A percentile compares a stretch with the other conserved stretches of the same genome.
phyloP scores from a whole-genome alignment of 2,329 filamentous ascomycete species.

The Trichophyton rubrum region DNA sequence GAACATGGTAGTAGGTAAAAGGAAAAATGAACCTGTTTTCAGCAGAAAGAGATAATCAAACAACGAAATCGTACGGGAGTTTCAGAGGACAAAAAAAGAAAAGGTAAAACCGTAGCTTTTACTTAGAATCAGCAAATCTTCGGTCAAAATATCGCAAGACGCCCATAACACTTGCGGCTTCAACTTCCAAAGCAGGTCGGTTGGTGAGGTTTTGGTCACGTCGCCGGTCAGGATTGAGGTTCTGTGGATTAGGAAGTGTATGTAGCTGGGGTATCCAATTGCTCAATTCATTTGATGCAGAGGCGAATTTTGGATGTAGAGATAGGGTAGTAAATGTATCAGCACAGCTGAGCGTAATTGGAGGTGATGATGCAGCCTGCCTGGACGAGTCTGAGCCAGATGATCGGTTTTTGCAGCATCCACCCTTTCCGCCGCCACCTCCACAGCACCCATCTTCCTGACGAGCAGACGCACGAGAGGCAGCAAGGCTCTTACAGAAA shows the following conservation, averaged over 20 bases:
- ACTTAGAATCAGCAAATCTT: conserved; percentile 43
- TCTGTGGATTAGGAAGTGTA: conserved; percentile 37
- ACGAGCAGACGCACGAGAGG: conserved; percentile 35
- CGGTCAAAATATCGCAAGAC: conserved; percentile 73
- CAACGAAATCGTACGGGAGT: neutral
- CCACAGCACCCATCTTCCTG: conserved; percentile 37
- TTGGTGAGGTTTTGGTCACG: conserved; percentile 14
- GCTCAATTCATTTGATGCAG: conserved; percentile 60
- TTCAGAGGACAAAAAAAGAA: neutral
- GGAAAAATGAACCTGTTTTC: neutral
- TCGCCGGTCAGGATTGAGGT: conserved; percentile 19
- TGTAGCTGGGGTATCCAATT: conserved; percentile 63
- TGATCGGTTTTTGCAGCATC: conserved; percentile 46
- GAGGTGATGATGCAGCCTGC: conserved; percentile 24
- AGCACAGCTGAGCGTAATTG: conserved; percentile 56
- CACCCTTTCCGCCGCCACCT: conserved; percentile 46
- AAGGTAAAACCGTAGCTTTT: neutral
- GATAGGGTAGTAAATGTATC: conserved; percentile 69
- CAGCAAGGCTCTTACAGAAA: conserved; percentile 70
- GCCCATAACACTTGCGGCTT: conserved; percentile 73
- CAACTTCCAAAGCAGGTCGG: conserved; percentile 58
- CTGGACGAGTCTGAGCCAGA: conserved; percentile 16
- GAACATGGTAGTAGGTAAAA: neutral
- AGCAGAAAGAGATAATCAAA: neutral
- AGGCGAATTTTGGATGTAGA: conserved; percentile 62